Evolutionary conservation across 2,329 filamentous ascomycete species (phyloP).

Genomic region (Rhinocladiella mackenziei): DNA sequence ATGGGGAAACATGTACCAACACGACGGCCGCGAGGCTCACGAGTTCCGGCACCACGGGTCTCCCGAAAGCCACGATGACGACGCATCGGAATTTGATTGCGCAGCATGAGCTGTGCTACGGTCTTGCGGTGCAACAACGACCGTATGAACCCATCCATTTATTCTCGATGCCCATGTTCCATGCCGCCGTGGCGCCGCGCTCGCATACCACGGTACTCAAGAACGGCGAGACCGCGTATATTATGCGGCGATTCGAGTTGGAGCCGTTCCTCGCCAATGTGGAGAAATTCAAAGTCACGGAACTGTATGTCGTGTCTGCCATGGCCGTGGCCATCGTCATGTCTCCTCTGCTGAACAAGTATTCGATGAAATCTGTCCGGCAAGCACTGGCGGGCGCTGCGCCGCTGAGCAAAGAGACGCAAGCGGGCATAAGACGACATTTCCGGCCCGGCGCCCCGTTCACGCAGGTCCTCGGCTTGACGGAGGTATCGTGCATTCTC

Average conservation of each 20-base stretch:
- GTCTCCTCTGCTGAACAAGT: slow-evolving; percentile 8
- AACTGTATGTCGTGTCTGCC: slow-evolving; percentile 48
- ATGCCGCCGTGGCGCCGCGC: slow-evolving; percentile 47
- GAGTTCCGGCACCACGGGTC: slow-evolving; percentile 57
- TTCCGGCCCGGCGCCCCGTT: slow-evolving; percentile 43
- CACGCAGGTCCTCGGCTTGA: slow-evolving; percentile 54
- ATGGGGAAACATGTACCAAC: slow-evolving; percentile 35
- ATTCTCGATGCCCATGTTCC: slow-evolving; percentile 48
- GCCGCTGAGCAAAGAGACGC: slow-evolving; percentile 42
- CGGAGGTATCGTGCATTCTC: slow-evolving; percentile 39
- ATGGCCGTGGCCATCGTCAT: slow-evolving; percentile 39
- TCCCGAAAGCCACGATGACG: slow-evolving; percentile 57
- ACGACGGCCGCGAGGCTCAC: slow-evolving; percentile 51
- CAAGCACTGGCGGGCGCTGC: slow-evolving; percentile 49
- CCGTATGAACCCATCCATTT: slow-evolving; percentile 7
- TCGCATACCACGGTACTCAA: slow-evolving; percentile 46
- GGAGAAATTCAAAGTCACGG: slow-evolving; percentile 44
- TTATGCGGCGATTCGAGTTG: slow-evolving; percentile 46
- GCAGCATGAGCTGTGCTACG: slow-evolving; percentile 44
- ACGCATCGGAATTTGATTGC: slow-evolving; percentile 57
- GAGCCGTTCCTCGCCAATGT: slow-evolving; percentile 40
- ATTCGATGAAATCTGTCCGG: slow-evolving; percentile 39
- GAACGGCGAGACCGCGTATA: slow-evolving; percentile 44
- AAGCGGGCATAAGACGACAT: slow-evolving; percentile 40
- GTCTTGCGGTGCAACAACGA: slow-evolving; percentile 2